Conservation (phyloP, 164 flowering plant species). For the Euptelea pleiosperma region DNA sequence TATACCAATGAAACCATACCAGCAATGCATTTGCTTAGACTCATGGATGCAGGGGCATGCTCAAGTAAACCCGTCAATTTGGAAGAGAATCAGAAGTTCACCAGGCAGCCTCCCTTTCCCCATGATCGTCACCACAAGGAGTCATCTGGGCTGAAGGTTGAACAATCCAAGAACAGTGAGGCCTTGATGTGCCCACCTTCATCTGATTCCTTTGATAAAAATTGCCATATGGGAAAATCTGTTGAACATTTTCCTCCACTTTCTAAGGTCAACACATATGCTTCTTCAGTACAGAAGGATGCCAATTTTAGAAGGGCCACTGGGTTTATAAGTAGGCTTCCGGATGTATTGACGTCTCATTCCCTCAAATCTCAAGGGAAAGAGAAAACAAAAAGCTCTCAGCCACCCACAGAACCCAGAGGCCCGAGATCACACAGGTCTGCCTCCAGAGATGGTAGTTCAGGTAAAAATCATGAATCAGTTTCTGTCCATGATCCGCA, state of each 20-base stretch:
- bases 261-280: conserved; percentile 17
- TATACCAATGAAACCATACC: conserved; percentile 56
- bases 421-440: conserved; percentile 24
- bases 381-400: conserved; percentile 24
- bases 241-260: conserved; percentile 22
- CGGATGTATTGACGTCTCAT: not conserved
- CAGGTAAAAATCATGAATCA: conserved; percentile 15
- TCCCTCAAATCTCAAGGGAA: conserved; percentile 19
- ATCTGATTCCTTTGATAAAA: conserved; percentile 25
- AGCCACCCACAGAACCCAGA: conserved; percentile 15
- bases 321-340: conserved; percentile 15
- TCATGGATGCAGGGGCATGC: conserved; percentile 46
- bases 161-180: conserved; percentile 16
- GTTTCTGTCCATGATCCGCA: conserved; percentile 18
- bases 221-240: conserved; percentile 9
- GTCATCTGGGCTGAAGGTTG: conserved; percentile 17
- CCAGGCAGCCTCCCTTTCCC: conserved; percentile 27
- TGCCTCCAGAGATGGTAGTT: conserved; percentile 13
- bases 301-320: conserved; percentile 14
- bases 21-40: conserved; percentile 70
- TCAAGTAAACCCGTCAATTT: conserved; percentile 27
- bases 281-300: conserved; percentile 23
- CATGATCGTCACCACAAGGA: conserved; percentile 26
- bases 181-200: conserved; percentile 20
- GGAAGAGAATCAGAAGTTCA: conserved; percentile 20